A percentile compares a stretch with the other conserved stretches of the same genome.
phyloP scores from a whole-genome alignment of 208 protist genomes.

The Leishmania gerbilli region DNA sequence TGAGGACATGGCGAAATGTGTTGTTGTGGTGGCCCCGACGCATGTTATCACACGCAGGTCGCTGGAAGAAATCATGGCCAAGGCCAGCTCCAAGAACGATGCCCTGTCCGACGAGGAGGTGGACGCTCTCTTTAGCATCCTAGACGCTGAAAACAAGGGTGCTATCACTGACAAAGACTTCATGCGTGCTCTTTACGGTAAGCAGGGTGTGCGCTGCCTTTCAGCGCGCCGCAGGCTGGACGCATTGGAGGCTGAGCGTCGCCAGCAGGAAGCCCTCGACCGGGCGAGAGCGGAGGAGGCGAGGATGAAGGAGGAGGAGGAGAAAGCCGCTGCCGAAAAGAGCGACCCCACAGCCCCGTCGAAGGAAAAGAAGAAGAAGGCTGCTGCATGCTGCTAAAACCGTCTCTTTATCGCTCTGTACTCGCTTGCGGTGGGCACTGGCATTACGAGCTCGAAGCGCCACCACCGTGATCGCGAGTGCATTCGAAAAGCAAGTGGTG shows the following conservation, averaged over 20 bases:
- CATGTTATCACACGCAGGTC: conserved; percentile 77
- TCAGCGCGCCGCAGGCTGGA: conserved; percentile 56
- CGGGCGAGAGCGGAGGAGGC: conserved; percentile 4
- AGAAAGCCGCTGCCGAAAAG: conserved; percentile 10
- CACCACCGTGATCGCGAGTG: neutral
- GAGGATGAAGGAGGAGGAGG: conserved; percentile 17
- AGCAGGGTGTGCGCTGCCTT: conserved; percentile 53
- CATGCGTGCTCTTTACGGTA: conserved; percentile 80
- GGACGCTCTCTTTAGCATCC: conserved; percentile 74
- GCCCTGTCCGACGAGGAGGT: conserved; percentile 69
- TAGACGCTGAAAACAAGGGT: conserved; percentile 76
- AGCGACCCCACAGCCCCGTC: neutral
- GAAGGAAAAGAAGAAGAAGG: conserved; percentile 51
- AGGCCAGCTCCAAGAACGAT: conserved; percentile 43
- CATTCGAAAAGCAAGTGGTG: conserved; percentile 2
- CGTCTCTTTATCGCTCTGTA: neutral
- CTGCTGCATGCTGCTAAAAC: conserved; percentile 47
- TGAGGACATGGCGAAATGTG: conserved; percentile 66
- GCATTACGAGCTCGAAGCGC: neutral
- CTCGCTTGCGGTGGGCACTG: neutral
- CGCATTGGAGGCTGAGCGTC: conserved; percentile 32
- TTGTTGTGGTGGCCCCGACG: conserved; percentile 69
- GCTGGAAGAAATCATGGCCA: conserved; percentile 60
- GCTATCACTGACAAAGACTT: conserved; percentile 67
- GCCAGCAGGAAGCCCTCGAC: conserved; percentile 29